These are phyloP conservation scores for Spergularia azorica DNA, from an alignment of 179 eudicot species.

Conservation along the genomic window DNA sequence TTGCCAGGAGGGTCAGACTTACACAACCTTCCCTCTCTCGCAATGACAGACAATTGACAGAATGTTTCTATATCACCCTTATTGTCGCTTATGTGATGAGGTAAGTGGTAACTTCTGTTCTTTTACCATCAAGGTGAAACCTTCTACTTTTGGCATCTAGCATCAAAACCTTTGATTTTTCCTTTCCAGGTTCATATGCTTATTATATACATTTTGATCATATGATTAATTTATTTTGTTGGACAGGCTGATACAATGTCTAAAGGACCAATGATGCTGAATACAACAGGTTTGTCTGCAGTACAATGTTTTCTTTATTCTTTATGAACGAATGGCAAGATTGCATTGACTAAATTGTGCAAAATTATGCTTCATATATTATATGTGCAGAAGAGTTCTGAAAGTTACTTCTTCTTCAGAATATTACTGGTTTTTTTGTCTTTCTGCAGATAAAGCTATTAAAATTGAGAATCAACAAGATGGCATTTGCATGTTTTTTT, in stretches of 20 bases:
- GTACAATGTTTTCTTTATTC: conserved; percentile 10
- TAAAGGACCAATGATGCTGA: conserved; percentile 2
- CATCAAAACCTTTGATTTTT: not conserved
- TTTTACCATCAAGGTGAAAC: not conserved
- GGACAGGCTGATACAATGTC: conserved; percentile 2
- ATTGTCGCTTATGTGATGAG: not conserved
- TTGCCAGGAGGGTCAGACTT: not conserved
- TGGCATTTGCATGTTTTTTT: conserved; percentile 21
- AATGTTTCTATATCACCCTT: not conserved
- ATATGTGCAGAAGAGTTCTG: not conserved
- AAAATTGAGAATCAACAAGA: not conserved
- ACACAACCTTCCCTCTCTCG: not conserved
- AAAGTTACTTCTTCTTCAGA: conserved; percentile 10
- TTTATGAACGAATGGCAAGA: conserved; percentile 23
- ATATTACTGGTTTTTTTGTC: conserved; percentile 11
- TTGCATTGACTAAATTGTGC: conserved; percentile 13
- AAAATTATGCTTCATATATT: conserved; percentile 2
- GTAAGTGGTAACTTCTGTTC: too few relatives aligned
- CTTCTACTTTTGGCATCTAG: not conserved
- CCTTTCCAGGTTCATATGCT: not conserved
- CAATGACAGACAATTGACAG: too few relatives aligned
- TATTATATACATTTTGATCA: too few relatives aligned
- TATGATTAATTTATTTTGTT: not conserved
- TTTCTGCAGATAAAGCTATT: not conserved
- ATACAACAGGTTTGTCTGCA: conserved; percentile 9